Base-by-base conservation (phyloP, 306 rosid genomes). In the Pterocarpus santalinus region DNA sequence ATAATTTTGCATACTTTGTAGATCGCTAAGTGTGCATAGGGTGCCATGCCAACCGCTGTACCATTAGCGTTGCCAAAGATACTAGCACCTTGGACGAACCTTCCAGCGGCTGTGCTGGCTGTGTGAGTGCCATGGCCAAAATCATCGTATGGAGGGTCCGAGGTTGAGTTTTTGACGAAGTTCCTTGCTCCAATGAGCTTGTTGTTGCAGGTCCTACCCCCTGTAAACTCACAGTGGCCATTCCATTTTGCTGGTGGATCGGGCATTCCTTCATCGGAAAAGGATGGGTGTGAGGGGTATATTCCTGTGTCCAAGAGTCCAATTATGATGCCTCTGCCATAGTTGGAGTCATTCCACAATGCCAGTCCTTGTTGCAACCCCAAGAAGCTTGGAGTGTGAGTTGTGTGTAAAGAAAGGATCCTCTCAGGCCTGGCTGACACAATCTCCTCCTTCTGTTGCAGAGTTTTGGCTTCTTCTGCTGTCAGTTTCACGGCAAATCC, bases 91-190 rank as follows among this genome's bases (percentile, higher is more conserved):
- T 51, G 2, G 0, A 94, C 90, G 0, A 74, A 68, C 16, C 82
- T 74, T 36, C 97, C 97, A 0, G 88, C 92, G 0, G 94, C 93
- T 0, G 90, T 91, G 84, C 89, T 87, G 0, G 96, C 71, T 0
- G 96, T 89, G 90, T 94, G 97, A 5, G 97, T 90, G 39, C 97
- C 97, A 10, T 92, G 98, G 0, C 96, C 96, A 5, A 65, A 49
- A 1, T 77, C 60, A 15, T 94, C 98, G 0, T 56, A 13, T 1
- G 98, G 96, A 22, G 69, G 83, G 10, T 64, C 7, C 15, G 8
- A 8, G 4, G 35, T 47, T 3, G 41, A 2, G 71, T 15, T 15
- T 4, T 57, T 58, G 14, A 71, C 11, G 0, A 92, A 86, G 39
- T 41, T 84, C 33, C 85, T 89, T 0, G 97, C 98, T 2, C 98